Evolutionary conservation across 768 basidiomycete genomes (phyloP).

Genomic region (Leccinellum luteum): DNA sequence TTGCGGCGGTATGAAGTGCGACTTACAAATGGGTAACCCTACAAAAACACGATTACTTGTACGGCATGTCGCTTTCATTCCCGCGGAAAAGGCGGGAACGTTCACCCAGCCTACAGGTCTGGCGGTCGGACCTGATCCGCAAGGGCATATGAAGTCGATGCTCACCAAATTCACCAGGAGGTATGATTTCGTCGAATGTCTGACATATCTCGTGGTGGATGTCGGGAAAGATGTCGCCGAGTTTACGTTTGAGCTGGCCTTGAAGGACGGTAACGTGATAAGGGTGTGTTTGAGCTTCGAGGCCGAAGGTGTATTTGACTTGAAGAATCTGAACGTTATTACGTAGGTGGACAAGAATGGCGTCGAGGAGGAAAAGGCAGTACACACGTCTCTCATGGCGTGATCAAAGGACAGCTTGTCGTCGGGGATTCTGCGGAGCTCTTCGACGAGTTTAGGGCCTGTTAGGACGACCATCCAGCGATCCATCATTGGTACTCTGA

Average conservation of each 20-base stretch:
- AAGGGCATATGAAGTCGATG: neutral
- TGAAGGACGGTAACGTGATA: constrained; percentile 37
- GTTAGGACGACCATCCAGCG: constrained; percentile 47
- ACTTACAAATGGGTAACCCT: constrained; percentile 37
- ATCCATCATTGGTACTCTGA: constrained; percentile 43
- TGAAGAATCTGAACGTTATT: constrained; percentile 33
- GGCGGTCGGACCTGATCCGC: constrained; percentile 9
- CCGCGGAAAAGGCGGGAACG: constrained; percentile 26
- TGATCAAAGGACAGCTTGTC: constrained; percentile 43
- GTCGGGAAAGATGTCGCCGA: constrained; percentile 32
- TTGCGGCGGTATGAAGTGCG: neutral
- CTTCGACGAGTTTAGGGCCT: constrained; percentile 44
- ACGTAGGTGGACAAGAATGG: constrained; percentile 14
- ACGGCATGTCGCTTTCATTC: constrained; percentile 34
- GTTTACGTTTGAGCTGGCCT: constrained; percentile 33
- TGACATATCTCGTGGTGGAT: constrained; percentile 34
- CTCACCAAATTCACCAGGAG: constrained; percentile 19
- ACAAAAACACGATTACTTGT: constrained; percentile 42
- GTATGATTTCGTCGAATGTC: constrained; percentile 31
- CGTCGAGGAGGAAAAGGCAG: neutral
- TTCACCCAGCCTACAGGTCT: constrained; percentile 29
- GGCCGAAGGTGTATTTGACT: constrained; percentile 38
- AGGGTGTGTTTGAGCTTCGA: constrained; percentile 30
- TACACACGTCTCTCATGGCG: constrained; percentile 39
- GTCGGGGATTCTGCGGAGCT: constrained; percentile 48